These are phyloP conservation scores for Pterocarpus macrocarpus DNA, from an alignment of 306 rosid genomes.

Conservation along the genomic window DNA sequence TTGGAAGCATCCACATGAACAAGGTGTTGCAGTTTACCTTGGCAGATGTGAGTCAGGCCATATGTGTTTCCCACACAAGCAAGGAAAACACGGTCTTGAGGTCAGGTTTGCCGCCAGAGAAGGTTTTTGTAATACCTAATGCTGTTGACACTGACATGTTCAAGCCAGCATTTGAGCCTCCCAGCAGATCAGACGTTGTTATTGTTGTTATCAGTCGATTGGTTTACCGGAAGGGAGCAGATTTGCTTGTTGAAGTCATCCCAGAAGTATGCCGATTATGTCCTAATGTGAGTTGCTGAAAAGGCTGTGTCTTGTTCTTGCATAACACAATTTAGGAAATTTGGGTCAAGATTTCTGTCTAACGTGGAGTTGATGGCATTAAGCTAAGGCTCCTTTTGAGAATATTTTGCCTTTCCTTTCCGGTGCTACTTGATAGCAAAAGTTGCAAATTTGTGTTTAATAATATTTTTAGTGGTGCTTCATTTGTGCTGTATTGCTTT, in stretches of 20 bases:
- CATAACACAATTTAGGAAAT: constrained; percentile 4
- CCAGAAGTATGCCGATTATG: constrained; percentile 76
- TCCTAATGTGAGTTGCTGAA: constrained; percentile 67
- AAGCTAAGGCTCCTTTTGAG: neutral
- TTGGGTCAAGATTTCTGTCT: neutral
- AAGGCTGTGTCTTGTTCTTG: constrained; percentile 6
- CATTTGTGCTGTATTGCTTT: too few species aligned
- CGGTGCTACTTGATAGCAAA: constrained; percentile 11
- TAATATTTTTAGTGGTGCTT: constrained; percentile 11
- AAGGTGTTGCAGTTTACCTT: constrained; percentile 90
- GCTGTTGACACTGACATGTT: constrained; percentile 94
- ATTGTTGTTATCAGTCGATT: constrained; percentile 84
- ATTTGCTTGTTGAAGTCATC: constrained; percentile 88
- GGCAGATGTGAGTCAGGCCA: constrained; percentile 86
- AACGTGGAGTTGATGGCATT: neutral
- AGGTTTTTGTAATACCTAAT: constrained; percentile 84
- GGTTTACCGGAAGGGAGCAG: constrained; percentile 87
- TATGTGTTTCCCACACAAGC: constrained; percentile 92
- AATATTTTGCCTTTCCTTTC: neutral
- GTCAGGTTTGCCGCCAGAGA: constrained; percentile 84
- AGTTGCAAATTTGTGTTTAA: neutral
- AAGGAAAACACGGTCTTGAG: constrained; percentile 88
- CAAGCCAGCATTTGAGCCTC: constrained; percentile 75
- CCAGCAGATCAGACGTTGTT: constrained; percentile 60
- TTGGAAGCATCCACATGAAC: constrained; percentile 96